Evolutionary conservation across 2,329 filamentous ascomycete genomes (phyloP).

Genomic region (Colletotrichum sojae): DNA sequence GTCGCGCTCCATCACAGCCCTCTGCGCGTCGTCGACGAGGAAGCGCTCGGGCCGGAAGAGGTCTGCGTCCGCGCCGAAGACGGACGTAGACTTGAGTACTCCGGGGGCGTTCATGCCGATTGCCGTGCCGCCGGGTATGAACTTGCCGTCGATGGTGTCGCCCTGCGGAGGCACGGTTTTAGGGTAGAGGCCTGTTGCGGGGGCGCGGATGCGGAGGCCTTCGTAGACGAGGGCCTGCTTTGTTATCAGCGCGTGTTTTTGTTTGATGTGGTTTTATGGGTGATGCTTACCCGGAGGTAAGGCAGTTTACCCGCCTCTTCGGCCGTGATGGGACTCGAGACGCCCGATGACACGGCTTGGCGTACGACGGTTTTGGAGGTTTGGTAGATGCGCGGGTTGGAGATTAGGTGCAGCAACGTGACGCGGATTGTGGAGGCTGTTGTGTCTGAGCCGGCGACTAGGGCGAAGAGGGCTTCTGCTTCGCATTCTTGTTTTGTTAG

Average conservation of each 20-base stretch:
- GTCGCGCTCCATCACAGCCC: slow-evolving; percentile 58
- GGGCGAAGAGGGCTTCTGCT: slow-evolving; percentile 46
- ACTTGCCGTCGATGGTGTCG: slow-evolving; percentile 47
- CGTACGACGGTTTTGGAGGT: slow-evolving; percentile 65
- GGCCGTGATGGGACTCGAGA: slow-evolving; percentile 39
- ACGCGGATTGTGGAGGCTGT: slow-evolving; percentile 68
- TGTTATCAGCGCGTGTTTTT: not conserved
- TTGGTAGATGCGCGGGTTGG: slow-evolving; percentile 60
- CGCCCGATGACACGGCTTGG: slow-evolving; percentile 43
- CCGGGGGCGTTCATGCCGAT: slow-evolving; percentile 52
- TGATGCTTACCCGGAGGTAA: not conserved
- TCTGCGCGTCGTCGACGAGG: slow-evolving; percentile 53
- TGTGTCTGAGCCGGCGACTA: slow-evolving; percentile 70
- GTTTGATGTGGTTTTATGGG: too few species aligned
- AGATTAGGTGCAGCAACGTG: slow-evolving; percentile 66
- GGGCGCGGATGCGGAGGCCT: slow-evolving; percentile 23
- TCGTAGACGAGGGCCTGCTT: slow-evolving; percentile 26
- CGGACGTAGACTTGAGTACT: slow-evolving; percentile 57
- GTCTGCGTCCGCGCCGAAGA: slow-evolving; percentile 59
- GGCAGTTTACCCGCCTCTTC: slow-evolving; percentile 8
- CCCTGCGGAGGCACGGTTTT: slow-evolving; percentile 20
- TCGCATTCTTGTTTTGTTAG: slow-evolving; percentile 48
- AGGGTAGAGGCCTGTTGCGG: slow-evolving; percentile 6
- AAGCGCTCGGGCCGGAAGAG: slow-evolving; percentile 65
- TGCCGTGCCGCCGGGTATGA: slow-evolving; percentile 55